These are phyloP conservation scores for Chytriomyces sp. DNA, from an alignment of 192 early-diverging fungal genomes.

Conservation along the genomic window DNA sequence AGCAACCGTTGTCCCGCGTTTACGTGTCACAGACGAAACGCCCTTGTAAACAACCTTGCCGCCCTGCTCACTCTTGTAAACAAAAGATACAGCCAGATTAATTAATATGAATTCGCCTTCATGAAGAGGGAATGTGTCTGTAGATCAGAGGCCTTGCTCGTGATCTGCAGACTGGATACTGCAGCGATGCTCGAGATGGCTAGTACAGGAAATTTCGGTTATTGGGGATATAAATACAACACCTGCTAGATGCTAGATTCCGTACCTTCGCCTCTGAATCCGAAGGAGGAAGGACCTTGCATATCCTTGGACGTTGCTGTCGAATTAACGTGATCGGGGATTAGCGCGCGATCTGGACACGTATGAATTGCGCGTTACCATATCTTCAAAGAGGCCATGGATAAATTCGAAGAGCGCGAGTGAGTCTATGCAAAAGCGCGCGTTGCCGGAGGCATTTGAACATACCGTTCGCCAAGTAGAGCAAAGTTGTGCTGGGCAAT, in stretches of 20 bases:
- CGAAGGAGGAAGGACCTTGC: constrained; percentile 49
- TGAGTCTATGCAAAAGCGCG: not conserved
- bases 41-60: constrained; percentile 53
- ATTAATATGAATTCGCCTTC: constrained; percentile 35
- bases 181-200: constrained; percentile 54
- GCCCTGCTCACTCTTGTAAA: constrained; percentile 37
- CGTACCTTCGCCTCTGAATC: constrained; percentile 74
- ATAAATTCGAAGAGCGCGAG: not conserved
- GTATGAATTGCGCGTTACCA: constrained; percentile 33
- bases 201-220: constrained; percentile 9
- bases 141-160: constrained; percentile 43
- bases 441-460: not conserved
- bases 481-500: constrained; percentile 51
- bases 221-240: not conserved
- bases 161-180: constrained; percentile 54
- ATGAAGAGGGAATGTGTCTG: constrained; percentile 44
- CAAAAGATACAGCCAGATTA: constrained; percentile 12
- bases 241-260: not conserved
- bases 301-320: constrained; percentile 66
- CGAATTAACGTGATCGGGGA: too few species aligned
- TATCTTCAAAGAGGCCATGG: constrained; percentile 13
- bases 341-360: not conserved
- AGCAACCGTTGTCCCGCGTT: constrained; percentile 61
- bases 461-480: constrained; percentile 49
- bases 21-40: constrained; percentile 33